These are phyloP conservation scores for Bothriochloa decipiens DNA, from an alignment of 176 grass and related monocot genomes.

Conservation along the genomic window DNA sequence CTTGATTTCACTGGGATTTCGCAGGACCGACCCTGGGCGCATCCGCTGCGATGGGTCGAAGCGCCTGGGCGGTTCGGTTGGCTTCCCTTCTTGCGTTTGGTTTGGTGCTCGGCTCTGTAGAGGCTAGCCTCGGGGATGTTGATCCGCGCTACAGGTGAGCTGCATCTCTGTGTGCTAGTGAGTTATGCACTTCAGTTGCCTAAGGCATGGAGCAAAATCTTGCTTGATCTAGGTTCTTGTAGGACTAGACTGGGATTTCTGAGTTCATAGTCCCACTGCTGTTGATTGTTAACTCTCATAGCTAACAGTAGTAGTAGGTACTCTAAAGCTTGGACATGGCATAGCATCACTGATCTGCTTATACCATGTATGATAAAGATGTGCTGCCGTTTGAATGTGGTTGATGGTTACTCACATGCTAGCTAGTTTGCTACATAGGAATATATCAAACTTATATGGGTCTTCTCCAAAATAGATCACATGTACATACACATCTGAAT, in stretches of 20 bases:
- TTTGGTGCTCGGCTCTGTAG: conserved; percentile 45
- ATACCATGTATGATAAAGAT: not conserved
- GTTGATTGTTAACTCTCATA: not conserved
- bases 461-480: not conserved
- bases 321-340: not conserved
- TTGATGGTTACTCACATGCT: not conserved
- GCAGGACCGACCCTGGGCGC: not conserved
- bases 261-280: not conserved
- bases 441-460: not conserved
- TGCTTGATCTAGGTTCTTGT: conserved; percentile 8
- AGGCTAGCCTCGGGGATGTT: conserved; percentile 74
- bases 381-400: not conserved
- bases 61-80: conserved; percentile 37
- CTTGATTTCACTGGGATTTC: not conserved
- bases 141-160: conserved; percentile 79
- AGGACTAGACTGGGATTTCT: not conserved
- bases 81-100: conserved; percentile 49
- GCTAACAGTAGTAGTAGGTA: not conserved
- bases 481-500: not conserved
- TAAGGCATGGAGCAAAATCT: not conserved
- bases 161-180: not conserved
- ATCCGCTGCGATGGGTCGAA: conserved; percentile 43
- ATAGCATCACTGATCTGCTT: not conserved
- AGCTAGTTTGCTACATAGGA: not conserved
- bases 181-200: not conserved